A percentile compares a stretch with the other conserved stretches of the same genome.
Conservation (phyloP, 768 basidiomycete genomes). For the Kwoniella botswanensis region DNA sequence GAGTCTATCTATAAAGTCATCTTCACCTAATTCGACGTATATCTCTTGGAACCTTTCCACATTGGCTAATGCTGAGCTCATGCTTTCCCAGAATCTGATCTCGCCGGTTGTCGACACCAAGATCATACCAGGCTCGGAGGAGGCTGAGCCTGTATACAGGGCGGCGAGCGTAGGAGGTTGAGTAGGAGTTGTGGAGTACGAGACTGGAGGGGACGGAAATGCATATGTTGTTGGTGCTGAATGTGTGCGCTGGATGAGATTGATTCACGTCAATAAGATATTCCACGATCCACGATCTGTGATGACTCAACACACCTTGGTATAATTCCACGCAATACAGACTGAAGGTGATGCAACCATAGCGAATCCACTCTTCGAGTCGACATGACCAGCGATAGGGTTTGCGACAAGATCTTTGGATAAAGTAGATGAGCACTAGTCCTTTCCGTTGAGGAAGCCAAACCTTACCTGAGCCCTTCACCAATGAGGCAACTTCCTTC, state of each 20-base stretch:
- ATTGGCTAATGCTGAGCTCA: conserved; percentile 60
- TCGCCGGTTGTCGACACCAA: conserved; percentile 73
- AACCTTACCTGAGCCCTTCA: conserved; percentile 37
- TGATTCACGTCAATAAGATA: neutral
- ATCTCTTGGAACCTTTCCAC: conserved; percentile 52
- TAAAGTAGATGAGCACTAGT: neutral
- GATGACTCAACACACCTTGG: conserved; percentile 36
- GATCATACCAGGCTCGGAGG: conserved; percentile 83
- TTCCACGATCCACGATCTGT: neutral
- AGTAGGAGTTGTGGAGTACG: conserved; percentile 28
- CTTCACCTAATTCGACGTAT: conserved; percentile 44
- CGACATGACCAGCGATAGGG: conserved; percentile 41
- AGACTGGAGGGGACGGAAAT: conserved; percentile 50
- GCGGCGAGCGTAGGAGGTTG: conserved; percentile 51
- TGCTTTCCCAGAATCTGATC: conserved; percentile 85
- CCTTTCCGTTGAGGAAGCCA: too few species aligned
- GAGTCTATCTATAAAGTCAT: conserved; percentile 45
- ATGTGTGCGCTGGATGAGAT: conserved; percentile 38
- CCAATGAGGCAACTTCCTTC: conserved; percentile 39
- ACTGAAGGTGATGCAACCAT: conserved; percentile 40
- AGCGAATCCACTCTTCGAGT: conserved; percentile 53
- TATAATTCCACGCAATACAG: conserved; percentile 57
- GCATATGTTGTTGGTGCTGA: conserved; percentile 53
- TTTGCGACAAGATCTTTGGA: conserved; percentile 32
- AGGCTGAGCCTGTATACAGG: conserved; percentile 59